Evolutionary conservation across 176 grass and related monocot genomes (phyloP), one percentile per base, ranked within the genome.

Genomic region (Aegilops bicornis): DNA sequence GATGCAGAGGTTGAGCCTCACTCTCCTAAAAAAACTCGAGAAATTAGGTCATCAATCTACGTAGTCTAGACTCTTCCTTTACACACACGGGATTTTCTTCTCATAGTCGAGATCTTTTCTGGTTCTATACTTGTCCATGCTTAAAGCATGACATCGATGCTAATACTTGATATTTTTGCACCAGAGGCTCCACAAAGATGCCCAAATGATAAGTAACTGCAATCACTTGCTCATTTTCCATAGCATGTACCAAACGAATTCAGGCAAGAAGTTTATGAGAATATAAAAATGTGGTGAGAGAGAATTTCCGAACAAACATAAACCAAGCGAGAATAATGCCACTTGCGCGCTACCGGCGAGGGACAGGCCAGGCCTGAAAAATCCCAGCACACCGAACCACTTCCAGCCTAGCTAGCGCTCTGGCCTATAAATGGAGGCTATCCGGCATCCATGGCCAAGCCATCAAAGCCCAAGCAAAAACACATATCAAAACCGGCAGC

Each of bases 361-460:
- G 33, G 14, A 27, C 2, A 70, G 9, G 10, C 35, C 19, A 79
- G 1, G 7, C 23, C 39, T 2, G 0, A 15, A 50, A 37, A 86
- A 79, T 69, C 64, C 27, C n/a, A 40, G 14, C 5, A 70, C 47
- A 61, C 17, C 29, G 56, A 86, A 31, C 23, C 37, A n/a, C 50
- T 0, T 1, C 12, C 32, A 22, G 25, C 14, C 3, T 69, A 69
- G 67, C 67, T 70, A 22, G 8, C 19, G 17, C 54, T 59, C 0
- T 22, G 39, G 35, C 54, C 78, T 87, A 87, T 75, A 87, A 80
- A 29, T 36, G 60, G 39, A 74, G 39, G 6, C 3, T 36, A 59
- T 7, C 1, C 35, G 1, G 47, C 17, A 13, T 12, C 20, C 20
- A 72, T 40, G 8, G 40, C 42, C 73, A 31, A 35, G 16, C 43